These are phyloP conservation scores for Coniochaeta sp. DNA, from an alignment of 2,329 filamentous ascomycete species.

Conservation along the genomic window DNA sequence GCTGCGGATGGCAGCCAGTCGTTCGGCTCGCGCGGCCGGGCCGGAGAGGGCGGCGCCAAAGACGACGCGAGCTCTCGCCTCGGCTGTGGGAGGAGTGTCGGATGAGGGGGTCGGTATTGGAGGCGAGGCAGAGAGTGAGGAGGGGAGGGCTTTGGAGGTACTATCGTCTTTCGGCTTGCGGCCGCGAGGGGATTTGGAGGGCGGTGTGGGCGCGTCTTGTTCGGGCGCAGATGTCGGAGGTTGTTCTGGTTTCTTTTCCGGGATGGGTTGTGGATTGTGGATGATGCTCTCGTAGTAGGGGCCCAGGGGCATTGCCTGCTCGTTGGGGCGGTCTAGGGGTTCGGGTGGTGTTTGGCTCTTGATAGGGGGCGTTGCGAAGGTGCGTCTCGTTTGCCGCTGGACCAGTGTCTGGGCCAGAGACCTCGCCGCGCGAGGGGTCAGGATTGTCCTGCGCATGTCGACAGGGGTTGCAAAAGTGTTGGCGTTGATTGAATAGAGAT, in stretches of 20 bases:
- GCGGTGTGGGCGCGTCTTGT: constrained; percentile 10
- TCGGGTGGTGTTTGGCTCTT: constrained; percentile 18
- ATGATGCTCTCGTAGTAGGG: constrained; percentile 54
- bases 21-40: constrained; percentile 60
- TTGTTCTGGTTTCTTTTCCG: constrained; percentile 33
- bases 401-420: constrained; percentile 11
- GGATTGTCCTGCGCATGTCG: constrained; percentile 14
- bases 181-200: constrained; percentile 4
- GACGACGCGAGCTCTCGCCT: constrained; percentile 58
- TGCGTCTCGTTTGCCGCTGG: constrained; percentile 11
- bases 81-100: constrained; percentile 37
- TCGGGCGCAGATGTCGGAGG: constrained; percentile 31
- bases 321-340: constrained; percentile 19
- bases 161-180: constrained; percentile 18
- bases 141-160: constrained; percentile 13
- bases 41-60: constrained; percentile 77
- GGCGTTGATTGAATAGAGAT: too few species aligned
- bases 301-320: constrained; percentile 45
- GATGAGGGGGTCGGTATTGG: constrained; percentile 32
- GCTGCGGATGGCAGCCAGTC: constrained; percentile 48
- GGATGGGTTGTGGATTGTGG: constrained; percentile 34
- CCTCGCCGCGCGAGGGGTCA: constrained; percentile 9
- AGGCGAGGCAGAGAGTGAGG: constrained; percentile 22
- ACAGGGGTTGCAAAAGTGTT: too few species aligned
- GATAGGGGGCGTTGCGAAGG: constrained; percentile 14